Conservation (phyloP, 805 yeast genomes). For the Candida succiphila region DNA sequence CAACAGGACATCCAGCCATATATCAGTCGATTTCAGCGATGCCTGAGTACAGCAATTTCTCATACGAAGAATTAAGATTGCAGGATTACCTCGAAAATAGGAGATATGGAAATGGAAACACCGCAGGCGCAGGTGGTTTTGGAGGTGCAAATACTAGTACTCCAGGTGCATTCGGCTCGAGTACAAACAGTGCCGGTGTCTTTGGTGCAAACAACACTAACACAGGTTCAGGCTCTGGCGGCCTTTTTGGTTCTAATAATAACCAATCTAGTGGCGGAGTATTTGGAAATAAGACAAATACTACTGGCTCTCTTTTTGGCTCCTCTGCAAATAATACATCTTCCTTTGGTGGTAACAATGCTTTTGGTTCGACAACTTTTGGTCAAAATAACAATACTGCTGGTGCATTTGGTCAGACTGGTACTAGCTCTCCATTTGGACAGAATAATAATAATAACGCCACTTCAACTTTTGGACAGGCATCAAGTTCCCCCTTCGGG, state of each 20-base stretch:
- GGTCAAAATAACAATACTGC: conserved; percentile 9
- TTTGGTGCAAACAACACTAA: conserved; percentile 17
- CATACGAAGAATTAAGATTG: conserved; percentile 80
- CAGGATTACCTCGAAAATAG: conserved; percentile 79
- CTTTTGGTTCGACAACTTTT: conserved; percentile 9
- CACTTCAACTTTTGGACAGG: conserved; percentile 13
- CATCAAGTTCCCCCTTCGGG: conserved; percentile 12
- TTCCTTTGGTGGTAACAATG: conserved; percentile 4
- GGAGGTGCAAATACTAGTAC: conserved; percentile 23
- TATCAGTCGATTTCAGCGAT: conserved; percentile 74
- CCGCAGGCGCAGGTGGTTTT: conserved; percentile 20
- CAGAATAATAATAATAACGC: conserved; percentile 9
- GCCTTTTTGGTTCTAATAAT: conserved; percentile 30
- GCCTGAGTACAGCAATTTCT: conserved; percentile 81
- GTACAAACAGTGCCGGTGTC: conserved; percentile 16
- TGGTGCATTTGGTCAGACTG: conserved; percentile 13
- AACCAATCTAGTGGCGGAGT: conserved; percentile 7
- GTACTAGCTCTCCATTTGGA: conserved; percentile 14
- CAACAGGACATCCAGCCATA: conserved; percentile 33
- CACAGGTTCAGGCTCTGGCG: conserved; percentile 15
- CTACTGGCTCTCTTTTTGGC: conserved; percentile 25
- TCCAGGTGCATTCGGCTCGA: conserved; percentile 15
- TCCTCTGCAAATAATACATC: conserved; percentile 1
- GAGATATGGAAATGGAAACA: conserved; percentile 36
- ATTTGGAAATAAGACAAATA: conserved; percentile 9